Evolutionary conservation across 2,329 filamentous ascomycete genomes (phyloP), one percentile per base, ranked within the genome.

Genomic region (Blastomyces emzantsi): DNA sequence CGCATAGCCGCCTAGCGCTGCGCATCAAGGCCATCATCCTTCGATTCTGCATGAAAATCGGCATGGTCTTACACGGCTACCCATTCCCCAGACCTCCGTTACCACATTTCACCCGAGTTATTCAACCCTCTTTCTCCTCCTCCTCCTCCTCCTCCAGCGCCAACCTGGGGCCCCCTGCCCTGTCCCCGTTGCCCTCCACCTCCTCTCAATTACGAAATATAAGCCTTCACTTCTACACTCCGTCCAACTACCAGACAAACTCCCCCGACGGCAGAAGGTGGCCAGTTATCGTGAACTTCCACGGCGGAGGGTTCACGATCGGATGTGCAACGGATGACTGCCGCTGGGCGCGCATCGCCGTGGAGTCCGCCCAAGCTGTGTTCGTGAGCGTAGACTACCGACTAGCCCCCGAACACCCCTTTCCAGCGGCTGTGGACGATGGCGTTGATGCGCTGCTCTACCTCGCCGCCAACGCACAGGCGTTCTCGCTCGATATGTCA

Each of bases 61-160:
- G 87, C 70, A 89, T 90, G 86, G 78, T 82, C 65, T 76, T 90
- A 49, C 87, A 90, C 72, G 82, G 81, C 62, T 75, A 87, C 64
- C 83, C 86, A 0, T 76, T 80, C 52, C 86, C 87, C 7, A 79
- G 82, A 60, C 85, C 87, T 6, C 84, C 85, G 1, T 77, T 76
- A 41, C 86, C 86, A 1, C 75, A 80, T 39, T 51, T 51, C 47
- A 51, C 47, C 57, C 81, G 80, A 55, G 78, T 78, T 22, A 81
- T 90, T 47, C 39, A 39, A n/a, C 57, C 57, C 2, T 47, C 56
- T 41, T 73, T 79, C 33, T 81, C 80, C 64, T 82, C 77, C 65
- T 74, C 79, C 1, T n/a, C 79, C 1, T n/a, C 52, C 6, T 19
- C 28, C 55, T 15, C 33, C 47, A 5, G 76, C 49, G 78, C 74